These are phyloP conservation scores for Arthonia radiata DNA, from an alignment of 495 filamentous ascomycete genomes.

Conservation along the genomic window DNA sequence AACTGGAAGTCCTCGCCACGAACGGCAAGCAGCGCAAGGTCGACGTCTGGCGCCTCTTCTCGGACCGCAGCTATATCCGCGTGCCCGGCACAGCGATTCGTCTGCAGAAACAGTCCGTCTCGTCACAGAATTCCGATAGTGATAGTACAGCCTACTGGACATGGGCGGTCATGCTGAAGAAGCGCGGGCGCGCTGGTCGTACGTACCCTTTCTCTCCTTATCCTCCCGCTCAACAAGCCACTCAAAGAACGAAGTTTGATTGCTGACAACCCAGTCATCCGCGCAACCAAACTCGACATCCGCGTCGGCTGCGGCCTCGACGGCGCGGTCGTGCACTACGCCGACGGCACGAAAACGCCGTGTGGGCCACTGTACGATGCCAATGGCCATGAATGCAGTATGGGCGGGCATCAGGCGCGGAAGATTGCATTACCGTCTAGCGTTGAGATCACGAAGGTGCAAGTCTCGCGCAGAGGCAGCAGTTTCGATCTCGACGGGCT, in stretches of 20 bases:
- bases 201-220: too few species aligned
- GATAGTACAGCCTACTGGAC: slow-evolving; percentile 2
- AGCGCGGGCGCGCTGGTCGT: slow-evolving; percentile 9
- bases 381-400: slow-evolving; percentile 3
- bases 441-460: slow-evolving; percentile 12
- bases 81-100: slow-evolving; percentile 9
- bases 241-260: too few species aligned
- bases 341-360: slow-evolving; percentile 12
- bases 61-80: too few species aligned
- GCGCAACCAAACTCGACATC: slow-evolving; percentile 16
- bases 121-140: too few species aligned
- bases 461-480: slow-evolving; percentile 7
- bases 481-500: slow-evolving; percentile 16
- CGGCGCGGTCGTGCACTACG: slow-evolving; percentile 25
- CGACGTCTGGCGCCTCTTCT: slow-evolving; percentile 10
- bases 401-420: slow-evolving; percentile 14
- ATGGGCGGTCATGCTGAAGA: slow-evolving; percentile 11
- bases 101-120: slow-evolving; percentile 7
- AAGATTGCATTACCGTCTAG: slow-evolving; percentile 10
- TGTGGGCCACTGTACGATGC: slow-evolving; percentile 11
- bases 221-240: too few species aligned
- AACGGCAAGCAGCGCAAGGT: too few species aligned
- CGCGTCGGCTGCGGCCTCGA: slow-evolving; percentile 14
- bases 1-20: too few species aligned
- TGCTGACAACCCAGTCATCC: slow-evolving; percentile 20